Conservation (phyloP, 495 filamentous ascomycete species). For the Hypoxylon lienhwacheense region DNA sequence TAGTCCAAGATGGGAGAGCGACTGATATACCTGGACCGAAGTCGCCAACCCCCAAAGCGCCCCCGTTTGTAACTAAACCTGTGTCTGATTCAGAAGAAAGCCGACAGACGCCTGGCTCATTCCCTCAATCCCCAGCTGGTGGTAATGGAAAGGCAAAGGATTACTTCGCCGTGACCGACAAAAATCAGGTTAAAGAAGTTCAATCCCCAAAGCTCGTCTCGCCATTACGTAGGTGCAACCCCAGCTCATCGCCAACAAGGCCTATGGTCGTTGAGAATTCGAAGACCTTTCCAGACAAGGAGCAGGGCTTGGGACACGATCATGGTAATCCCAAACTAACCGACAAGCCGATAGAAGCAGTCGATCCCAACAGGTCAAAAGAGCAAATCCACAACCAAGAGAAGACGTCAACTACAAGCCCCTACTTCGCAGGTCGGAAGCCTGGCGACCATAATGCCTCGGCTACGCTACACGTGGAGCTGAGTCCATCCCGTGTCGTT, state of each 20-base stretch:
- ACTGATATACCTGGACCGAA: background rate
- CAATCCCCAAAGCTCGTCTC: constrained; percentile 12
- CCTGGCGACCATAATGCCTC: constrained; percentile 15
- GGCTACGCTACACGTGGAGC: constrained; percentile 24
- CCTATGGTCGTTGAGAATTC: constrained; percentile 19
- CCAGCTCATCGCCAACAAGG: constrained; percentile 11
- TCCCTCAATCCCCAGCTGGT: constrained; percentile 21
- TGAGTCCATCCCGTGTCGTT: background rate
- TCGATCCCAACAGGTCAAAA: background rate
- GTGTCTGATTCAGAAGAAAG: constrained; percentile 3
- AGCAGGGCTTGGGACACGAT: background rate
- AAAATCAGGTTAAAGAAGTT: background rate
- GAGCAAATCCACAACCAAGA: background rate
- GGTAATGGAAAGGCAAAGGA: background rate
- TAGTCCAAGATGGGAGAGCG: background rate
- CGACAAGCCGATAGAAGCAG: background rate
- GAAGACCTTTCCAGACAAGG: background rate
- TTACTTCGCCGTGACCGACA: background rate
- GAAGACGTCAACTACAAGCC: constrained; percentile 10
- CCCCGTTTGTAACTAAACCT: background rate
- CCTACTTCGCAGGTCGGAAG: constrained; percentile 19
- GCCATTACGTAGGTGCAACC: constrained; percentile 5
- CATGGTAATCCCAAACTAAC: background rate
- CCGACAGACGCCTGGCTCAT: constrained; percentile 10
- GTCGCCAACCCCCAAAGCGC: constrained; percentile 1